Evolutionary conservation across 2,329 filamentous ascomycete species (phyloP).

Genomic region (Cladosporium colombiae): DNA sequence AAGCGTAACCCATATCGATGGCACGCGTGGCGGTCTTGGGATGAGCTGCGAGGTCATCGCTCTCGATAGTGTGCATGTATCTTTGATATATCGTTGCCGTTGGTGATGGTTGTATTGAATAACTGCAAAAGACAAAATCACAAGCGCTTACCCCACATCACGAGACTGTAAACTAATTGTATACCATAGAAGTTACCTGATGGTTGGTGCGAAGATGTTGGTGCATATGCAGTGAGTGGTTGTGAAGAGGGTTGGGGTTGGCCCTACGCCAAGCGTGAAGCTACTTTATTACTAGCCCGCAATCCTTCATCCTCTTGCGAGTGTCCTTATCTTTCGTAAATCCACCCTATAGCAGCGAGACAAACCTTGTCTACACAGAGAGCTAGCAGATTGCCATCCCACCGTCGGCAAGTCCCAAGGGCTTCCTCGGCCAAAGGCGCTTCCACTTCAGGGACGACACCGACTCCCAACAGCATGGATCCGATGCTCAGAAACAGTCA

Average conservation of each 20-base stretch:
- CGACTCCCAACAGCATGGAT: constrained; percentile 8
- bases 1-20: too few species aligned
- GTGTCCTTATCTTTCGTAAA: neutral
- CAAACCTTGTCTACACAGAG: neutral
- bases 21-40: too few species aligned
- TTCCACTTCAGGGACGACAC: neutral
- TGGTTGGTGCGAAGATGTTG: too few species aligned
- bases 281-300: neutral
- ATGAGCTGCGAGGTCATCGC: neutral
- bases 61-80: neutral
- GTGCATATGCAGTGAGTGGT: neutral
- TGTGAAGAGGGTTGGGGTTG: neutral
- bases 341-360: neutral
- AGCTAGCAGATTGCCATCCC: neutral
- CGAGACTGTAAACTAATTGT: too few species aligned
- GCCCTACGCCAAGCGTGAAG: neutral
- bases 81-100: neutral
- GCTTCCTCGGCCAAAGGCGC: too few species aligned
- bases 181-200: too few species aligned
- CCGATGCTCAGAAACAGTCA: neutral
- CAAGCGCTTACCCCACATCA: too few species aligned
- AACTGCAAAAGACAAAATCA: too few species aligned
- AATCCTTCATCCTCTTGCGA: neutral
- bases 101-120: neutral
- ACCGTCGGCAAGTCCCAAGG: neutral